Conservation (phyloP, 371 early-diverging fungal species). For the Mortierella sp. region DNA sequence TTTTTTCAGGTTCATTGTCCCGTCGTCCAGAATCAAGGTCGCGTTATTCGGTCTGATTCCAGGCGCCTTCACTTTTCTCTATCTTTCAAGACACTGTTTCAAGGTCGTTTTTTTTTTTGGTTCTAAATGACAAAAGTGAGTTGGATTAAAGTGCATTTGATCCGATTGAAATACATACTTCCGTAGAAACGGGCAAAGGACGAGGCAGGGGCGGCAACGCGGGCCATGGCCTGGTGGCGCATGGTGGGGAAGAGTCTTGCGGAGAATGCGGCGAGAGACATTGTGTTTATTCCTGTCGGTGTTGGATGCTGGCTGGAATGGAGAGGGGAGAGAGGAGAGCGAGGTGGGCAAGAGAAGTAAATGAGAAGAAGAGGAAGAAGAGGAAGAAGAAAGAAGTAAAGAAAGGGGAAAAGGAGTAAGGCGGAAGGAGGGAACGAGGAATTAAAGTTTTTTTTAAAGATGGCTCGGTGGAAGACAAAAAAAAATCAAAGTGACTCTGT, state of each 20-base stretch:
- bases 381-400: not conserved
- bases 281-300: conserved; percentile 4
- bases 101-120: not conserved
- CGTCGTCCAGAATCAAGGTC: too few relatives aligned
- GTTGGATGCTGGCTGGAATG: not conserved
- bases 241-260: conserved; percentile 52
- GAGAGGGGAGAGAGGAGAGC: not conserved
- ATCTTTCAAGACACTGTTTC: too few relatives aligned
- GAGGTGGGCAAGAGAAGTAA: not conserved
- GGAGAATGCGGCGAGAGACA: conserved; percentile 49
- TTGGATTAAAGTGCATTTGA: too few relatives aligned
- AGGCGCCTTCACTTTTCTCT: too few relatives aligned
- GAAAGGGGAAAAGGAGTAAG: conserved; percentile 1
- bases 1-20: not conserved
- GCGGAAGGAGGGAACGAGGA: conserved; percentile 1
- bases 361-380: not conserved
- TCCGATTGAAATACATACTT: conserved; percentile 24
- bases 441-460: conserved; percentile 14
- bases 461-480: conserved; percentile 48
- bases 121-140: too few relatives aligned
- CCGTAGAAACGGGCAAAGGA: conserved; percentile 52
- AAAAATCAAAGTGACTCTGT: not conserved
- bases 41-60: too few relatives aligned
- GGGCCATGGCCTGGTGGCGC: conserved; percentile 48
- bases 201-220: conserved; percentile 36